phyloP scores from a whole-genome alignment of 1,284 basidiomycete species.

The Ceratobasidium sp. region DNA sequence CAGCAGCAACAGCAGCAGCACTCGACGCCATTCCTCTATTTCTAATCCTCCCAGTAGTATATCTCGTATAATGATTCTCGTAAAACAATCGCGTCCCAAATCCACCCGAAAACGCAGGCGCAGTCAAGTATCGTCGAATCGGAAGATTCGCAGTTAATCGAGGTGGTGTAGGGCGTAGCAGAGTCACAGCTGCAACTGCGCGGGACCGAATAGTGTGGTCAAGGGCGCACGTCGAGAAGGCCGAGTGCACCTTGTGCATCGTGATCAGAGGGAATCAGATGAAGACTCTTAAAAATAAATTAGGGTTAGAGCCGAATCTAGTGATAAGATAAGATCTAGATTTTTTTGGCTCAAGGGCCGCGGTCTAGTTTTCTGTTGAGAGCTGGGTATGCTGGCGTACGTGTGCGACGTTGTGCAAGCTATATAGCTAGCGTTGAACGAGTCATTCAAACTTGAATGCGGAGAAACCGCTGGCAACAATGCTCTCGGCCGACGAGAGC shows the following conservation, averaged over 20 bases:
- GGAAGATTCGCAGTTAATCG: neutral
- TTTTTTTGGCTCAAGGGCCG: neutral
- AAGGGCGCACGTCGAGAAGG: constrained; percentile 41
- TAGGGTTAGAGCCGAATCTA: neutral
- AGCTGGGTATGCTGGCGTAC: constrained; percentile 3
- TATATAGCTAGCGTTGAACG: constrained; percentile 14
- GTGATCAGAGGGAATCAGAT: constrained; percentile 22
- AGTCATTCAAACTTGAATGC: constrained; percentile 21
- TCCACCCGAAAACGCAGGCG: constrained; percentile 28
- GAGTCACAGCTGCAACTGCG: neutral
- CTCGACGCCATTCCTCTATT: constrained; percentile 22
- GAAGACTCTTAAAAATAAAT: constrained; percentile 10
- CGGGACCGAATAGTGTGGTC: constrained; percentile 34
- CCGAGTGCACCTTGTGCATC: constrained; percentile 36
- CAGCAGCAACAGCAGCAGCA: constrained; percentile 21
- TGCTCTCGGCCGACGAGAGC: constrained; percentile 32
- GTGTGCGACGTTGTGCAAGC: neutral
- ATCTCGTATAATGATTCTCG: constrained; percentile 14
- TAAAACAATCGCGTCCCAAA: constrained; percentile 13
- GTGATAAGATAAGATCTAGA: constrained; percentile 44
- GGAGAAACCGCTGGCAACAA: constrained; percentile 42
- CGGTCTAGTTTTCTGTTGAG: neutral
- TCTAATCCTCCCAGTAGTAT: constrained; percentile 8
- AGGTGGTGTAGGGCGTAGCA: neutral
- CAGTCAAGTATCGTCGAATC: constrained; percentile 20